Evolutionary conservation across 306 rosid species (phyloP), one percentile per base, ranked within the genome.

Genomic region (Gillenia trifoliata): DNA sequence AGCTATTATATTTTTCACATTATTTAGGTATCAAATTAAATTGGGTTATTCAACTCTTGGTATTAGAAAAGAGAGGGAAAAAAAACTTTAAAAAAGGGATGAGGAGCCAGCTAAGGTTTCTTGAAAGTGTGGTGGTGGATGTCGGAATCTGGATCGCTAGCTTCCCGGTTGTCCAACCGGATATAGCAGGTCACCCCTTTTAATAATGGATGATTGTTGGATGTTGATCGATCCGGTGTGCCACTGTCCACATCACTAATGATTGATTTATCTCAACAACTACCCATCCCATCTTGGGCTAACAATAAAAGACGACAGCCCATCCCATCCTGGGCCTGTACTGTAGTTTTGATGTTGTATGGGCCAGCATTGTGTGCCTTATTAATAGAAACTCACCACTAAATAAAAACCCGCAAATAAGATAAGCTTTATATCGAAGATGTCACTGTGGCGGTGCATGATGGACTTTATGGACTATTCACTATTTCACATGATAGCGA

Each of bases 141-240:
- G 22, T 20, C 11, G 56, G 8, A 50, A 19, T 22, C 80, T 82
- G 61, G 56, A 61, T 11, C 36, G 60, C 70, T 76, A 20, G 72
- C 6, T n/a, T 72, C 60, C 74, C 34, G 43, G 73, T 70, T 47
- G 19, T 64, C 6, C 10, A 22, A 61, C 78, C 40, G 68, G 73
- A 30, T 28, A 25, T 79, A 57, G 52, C 7, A 66, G 72, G 73
- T 78, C 19, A 55, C 68, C 19, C 30, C 0, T 43, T 26, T 25
- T 20, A 15, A 26, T 67, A 31, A 38, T 66, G 74, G 33, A 55
- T 54, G 59, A 15, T 11, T 3, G 34, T 13, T 59, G 30, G 34
- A 26, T 26, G 34, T 28, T 4, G 36, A 60, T 15, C 13, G 2
- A 15, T 60, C 26, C 5, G 11, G 4, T 16, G 36, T 1, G 6